Conservation (phyloP, 1,284 basidiomycete genomes). For the Meira miltonrushii region DNA sequence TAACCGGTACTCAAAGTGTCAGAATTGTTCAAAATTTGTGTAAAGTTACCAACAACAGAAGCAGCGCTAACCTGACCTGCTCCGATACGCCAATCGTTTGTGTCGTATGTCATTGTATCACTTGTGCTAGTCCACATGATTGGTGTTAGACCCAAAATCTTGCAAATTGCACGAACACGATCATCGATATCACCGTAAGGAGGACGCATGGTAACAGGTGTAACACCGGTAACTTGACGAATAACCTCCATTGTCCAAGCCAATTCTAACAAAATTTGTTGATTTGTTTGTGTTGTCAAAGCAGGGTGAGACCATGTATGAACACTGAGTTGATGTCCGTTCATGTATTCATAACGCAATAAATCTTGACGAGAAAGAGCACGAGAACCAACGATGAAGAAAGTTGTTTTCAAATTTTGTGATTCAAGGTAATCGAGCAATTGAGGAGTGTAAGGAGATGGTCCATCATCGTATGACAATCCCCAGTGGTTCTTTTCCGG, state of each 20-base stretch:
- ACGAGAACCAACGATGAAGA: slow-evolving; percentile 88
- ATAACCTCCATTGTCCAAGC: slow-evolving; percentile 85
- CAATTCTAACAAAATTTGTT: slow-evolving; percentile 84
- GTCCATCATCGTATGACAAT: slow-evolving; percentile 72
- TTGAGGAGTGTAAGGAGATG: slow-evolving; percentile 71
- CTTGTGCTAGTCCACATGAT: slow-evolving; percentile 49
- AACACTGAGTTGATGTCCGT: slow-evolving; percentile 55
- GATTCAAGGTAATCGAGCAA: slow-evolving; percentile 64
- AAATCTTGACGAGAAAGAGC: slow-evolving; percentile 73
- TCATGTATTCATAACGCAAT: slow-evolving; percentile 77
- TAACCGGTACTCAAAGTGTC: slow-evolving; percentile 68
- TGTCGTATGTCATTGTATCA: slow-evolving; percentile 34
- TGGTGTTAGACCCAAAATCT: slow-evolving; percentile 42
- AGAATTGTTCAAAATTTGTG: slow-evolving; percentile 36
- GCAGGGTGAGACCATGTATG: slow-evolving; percentile 58
- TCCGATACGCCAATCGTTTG: slow-evolving; percentile 46
- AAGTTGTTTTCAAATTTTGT: slow-evolving; percentile 70
- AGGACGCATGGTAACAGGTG: slow-evolving; percentile 54
- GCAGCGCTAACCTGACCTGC: slow-evolving; percentile 37
- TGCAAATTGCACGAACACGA: slow-evolving; percentile 47
- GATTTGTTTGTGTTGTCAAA: slow-evolving; percentile 76
- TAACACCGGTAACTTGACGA: slow-evolving; percentile 55
- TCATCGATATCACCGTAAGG: slow-evolving; percentile 53
- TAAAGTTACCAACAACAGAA: slow-evolving; percentile 32
- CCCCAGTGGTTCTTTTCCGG: slow-evolving; percentile 71